Evolutionary conservation across 2,329 filamentous ascomycete genomes (phyloP).

Genomic region (Elsinoe arachidis): DNA sequence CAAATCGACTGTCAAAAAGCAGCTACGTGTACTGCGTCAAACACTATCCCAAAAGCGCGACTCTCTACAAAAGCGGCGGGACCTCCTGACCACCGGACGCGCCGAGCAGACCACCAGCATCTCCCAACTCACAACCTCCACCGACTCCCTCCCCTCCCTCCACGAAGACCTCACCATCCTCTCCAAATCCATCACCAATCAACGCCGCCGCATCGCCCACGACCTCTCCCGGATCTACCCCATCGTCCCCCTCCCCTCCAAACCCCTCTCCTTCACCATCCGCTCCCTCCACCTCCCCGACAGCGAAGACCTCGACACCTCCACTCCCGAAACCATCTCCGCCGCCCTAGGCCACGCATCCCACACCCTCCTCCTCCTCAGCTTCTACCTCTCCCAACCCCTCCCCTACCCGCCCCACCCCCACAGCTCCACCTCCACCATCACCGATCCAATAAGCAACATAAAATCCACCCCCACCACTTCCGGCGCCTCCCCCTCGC

Average conservation of each 20-base stretch:
- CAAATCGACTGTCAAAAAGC: constrained; percentile 56
- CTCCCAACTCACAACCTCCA: constrained; percentile 29
- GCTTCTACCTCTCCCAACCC: constrained; percentile 70
- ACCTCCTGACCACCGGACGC: constrained; percentile 58
- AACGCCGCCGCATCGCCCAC: constrained; percentile 78
- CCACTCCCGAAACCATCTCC: constrained; percentile 62
- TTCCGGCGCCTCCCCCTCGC: constrained; percentile 26
- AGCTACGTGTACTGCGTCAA: constrained; percentile 53
- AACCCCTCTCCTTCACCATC: constrained; percentile 74
- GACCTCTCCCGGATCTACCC: constrained; percentile 72
- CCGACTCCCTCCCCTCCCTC: constrained; percentile 39
- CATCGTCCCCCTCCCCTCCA: constrained; percentile 58
- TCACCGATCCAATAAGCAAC: constrained; percentile 60
- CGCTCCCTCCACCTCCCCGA: constrained; percentile 72
- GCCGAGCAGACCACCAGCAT: constrained; percentile 23
- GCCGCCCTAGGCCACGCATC: constrained; percentile 76
- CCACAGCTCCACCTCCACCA: constrained; percentile 64
- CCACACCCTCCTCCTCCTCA: constrained; percentile 64
- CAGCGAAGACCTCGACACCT: constrained; percentile 59
- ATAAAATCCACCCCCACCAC: constrained; percentile 19
- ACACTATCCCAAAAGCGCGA: constrained; percentile 58
- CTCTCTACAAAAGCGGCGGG: constrained; percentile 56
- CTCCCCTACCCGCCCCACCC: constrained; percentile 72
- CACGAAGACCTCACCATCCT: constrained; percentile 35
- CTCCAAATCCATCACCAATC: constrained; percentile 64